Conservation (phyloP, 768 basidiomycete species). For the Panellus pusillus region DNA sequence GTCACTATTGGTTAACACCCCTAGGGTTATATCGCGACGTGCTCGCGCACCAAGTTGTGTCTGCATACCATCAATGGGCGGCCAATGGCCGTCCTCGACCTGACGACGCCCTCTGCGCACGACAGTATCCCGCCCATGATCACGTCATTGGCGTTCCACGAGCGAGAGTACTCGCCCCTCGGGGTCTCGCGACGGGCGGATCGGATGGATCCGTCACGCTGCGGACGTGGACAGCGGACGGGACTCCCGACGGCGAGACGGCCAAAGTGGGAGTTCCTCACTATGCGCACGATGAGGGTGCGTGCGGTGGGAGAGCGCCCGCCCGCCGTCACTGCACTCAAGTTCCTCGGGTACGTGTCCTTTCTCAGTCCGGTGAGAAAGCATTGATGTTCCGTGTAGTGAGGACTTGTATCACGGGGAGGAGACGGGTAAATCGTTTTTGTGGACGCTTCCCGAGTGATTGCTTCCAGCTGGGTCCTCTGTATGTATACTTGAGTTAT, state of each 20-base stretch:
- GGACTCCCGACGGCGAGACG: constrained; percentile 62
- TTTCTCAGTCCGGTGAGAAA: neutral
- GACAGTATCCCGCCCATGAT: constrained; percentile 53
- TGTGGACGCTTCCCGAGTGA: constrained; percentile 59
- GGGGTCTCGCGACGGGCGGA: constrained; percentile 81
- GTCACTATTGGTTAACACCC: neutral
- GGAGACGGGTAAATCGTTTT: constrained; percentile 56
- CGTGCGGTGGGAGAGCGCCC: constrained; percentile 42
- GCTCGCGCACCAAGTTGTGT: constrained; percentile 67
- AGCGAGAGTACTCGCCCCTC: constrained; percentile 79
- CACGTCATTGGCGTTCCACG: constrained; percentile 81
- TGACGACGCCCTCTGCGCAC: constrained; percentile 45
- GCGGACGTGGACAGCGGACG: constrained; percentile 83
- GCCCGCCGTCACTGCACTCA: constrained; percentile 72
- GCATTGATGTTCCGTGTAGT: constrained; percentile 29
- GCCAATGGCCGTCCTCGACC: constrained; percentile 69
- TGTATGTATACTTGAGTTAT: neutral
- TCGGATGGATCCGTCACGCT: constrained; percentile 75
- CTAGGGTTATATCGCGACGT: constrained; percentile 87
- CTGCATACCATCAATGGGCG: constrained; percentile 87
- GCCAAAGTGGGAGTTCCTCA: constrained; percentile 77
- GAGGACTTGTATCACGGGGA: constrained; percentile 68
- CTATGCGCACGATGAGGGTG: constrained; percentile 66
- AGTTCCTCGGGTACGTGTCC: constrained; percentile 67
- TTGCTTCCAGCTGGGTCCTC: neutral